Base-by-base conservation (phyloP, 805 yeast species). In the Debaryomyces tyrocola region DNA sequence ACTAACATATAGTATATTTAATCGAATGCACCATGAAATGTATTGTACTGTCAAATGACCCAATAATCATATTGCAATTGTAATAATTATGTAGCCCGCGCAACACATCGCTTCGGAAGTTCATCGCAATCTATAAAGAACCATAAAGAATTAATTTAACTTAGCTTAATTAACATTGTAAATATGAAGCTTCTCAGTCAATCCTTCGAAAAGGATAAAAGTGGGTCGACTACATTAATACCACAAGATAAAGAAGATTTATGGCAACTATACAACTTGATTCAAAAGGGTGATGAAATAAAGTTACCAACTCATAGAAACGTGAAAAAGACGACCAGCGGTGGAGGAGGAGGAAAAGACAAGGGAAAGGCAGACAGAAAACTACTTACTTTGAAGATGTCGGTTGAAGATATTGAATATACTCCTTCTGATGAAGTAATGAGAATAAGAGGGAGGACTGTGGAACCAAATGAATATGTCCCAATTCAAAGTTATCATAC, bases 191-290 rank as follows among this genome's bases (percentile, higher is more conserved):
- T 84, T 27, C 53, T 83, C 2, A 63, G 74, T 5, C 77, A 79
- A 48, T 57, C 53, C 10, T 55, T 57, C 35, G 62, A 56, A 20
- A 57, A 78, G 52, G 89, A 84, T 52, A 70, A 76, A 42, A 76
- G 85, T 47, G 95, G 92, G 5, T 66, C 76, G 2, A 74, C 89
- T 17, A 75, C 87, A 0, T 63, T 92, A 17, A 69, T 82, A 3
- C 91, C 97, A 0, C 87, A 91, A 58, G 98, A 94, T 57, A 81
- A 86, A 40, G 97, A 92, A 56, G 99, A 92, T 63, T 73, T 94
- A 50, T 94, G 97, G 90, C 83, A 87, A 20, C 60, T 89, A 4
- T 90, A 90, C 70, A 94, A 92, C 59, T 70, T 94, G 20, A 74
- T 94, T 2, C 84, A 83, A 41, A 79, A 80, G 45, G 87, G 85